Conservation (phyloP, 148 eudicot genomes). For the Selenicereus undatus region DNA sequence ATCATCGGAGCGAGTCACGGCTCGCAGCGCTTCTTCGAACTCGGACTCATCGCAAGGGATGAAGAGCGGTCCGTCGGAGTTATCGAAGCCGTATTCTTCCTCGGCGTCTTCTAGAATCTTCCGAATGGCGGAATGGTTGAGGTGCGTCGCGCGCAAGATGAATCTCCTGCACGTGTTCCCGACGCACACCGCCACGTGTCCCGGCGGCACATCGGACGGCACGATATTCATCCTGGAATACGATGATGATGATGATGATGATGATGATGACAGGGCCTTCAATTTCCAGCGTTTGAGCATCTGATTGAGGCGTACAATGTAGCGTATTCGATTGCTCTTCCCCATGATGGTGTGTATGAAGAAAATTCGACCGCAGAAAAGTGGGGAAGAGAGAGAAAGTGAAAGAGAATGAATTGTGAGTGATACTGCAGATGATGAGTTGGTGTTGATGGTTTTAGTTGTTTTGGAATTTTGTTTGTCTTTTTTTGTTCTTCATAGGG, state of each 20-base stretch:
- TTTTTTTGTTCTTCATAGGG: too few species aligned
- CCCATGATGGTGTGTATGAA: slow-evolving; percentile 11
- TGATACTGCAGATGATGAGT: background rate
- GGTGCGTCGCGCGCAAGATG: slow-evolving; percentile 39
- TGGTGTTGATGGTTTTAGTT: background rate
- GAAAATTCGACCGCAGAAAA: background rate
- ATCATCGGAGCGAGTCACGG: slow-evolving; percentile 22
- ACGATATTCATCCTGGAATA: background rate
- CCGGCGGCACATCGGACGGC: slow-evolving; percentile 56
- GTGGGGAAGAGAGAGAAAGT: background rate
- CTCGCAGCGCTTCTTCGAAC: slow-evolving; percentile 40
- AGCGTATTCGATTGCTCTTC: slow-evolving; percentile 46
- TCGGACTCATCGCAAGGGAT: slow-evolving; percentile 55
- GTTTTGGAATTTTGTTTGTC: background rate
- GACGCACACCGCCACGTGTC: slow-evolving; percentile 60
- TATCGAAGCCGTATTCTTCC: slow-evolving; percentile 52
- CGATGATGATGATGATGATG: too few species aligned
- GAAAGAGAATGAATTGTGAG: background rate
- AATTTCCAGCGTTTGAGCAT: slow-evolving; percentile 50
- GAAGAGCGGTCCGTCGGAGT: slow-evolving; percentile 39
- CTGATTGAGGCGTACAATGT: slow-evolving; percentile 59
- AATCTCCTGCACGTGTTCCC: slow-evolving; percentile 36
- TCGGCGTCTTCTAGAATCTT: slow-evolving; percentile 38
- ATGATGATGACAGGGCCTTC: slow-evolving; percentile 16
- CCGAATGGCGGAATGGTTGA: slow-evolving; percentile 52